Evolutionary conservation across 148 eudicot genomes (phyloP).

Genomic region (Camellia japonica): DNA sequence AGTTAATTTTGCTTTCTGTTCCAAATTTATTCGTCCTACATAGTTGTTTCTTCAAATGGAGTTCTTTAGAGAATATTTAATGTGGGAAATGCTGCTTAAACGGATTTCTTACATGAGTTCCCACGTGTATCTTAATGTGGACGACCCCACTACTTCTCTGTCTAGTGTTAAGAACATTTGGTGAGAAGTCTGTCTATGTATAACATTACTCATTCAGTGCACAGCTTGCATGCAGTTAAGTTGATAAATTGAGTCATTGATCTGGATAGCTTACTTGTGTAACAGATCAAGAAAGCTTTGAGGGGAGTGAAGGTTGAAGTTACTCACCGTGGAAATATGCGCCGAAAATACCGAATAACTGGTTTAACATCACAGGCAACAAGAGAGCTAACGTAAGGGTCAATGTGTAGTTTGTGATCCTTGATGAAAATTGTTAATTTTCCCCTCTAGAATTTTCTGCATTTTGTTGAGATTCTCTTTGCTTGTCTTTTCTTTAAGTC

Average conservation of each 20-base stretch:
- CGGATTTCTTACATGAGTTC: too few species aligned
- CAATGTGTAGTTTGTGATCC: background rate
- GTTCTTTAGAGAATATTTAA: background rate
- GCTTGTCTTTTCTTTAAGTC: background rate
- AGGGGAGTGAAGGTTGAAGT: constrained; percentile 82
- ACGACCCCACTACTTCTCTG: too few species aligned
- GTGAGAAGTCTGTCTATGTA: too few species aligned
- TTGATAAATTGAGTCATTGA: background rate
- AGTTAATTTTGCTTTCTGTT: background rate
- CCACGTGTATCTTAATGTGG: too few species aligned
- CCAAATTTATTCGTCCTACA: background rate
- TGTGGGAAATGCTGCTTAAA: background rate
- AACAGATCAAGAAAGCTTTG: constrained; percentile 71
- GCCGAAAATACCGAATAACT: constrained; percentile 69
- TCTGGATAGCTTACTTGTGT: constrained; percentile 1
- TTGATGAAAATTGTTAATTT: background rate
- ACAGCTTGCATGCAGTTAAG: background rate
- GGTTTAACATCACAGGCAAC: constrained; percentile 80
- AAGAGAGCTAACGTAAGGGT: constrained; percentile 64
- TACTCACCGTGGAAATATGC: constrained; percentile 69
- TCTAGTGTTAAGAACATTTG: too few species aligned
- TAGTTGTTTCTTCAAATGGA: constrained; percentile 5
- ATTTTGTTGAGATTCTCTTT: background rate
- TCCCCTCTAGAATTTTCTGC: background rate
- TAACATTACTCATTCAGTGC: too few species aligned